These are phyloP conservation scores for Penicillium verhagenii DNA, from an alignment of 495 filamentous ascomycete species.

Conservation along the genomic window DNA sequence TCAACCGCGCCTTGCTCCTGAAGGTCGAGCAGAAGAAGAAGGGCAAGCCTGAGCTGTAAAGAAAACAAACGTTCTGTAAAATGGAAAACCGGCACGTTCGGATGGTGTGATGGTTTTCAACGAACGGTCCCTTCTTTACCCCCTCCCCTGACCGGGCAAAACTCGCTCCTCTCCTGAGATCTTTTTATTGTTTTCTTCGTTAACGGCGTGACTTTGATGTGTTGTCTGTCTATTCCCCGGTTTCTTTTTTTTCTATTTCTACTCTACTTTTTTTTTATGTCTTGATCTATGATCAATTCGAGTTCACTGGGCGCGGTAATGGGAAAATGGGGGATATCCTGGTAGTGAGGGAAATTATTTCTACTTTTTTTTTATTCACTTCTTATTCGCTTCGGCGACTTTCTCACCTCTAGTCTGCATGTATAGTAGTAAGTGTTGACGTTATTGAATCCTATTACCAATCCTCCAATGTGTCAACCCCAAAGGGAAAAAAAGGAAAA, in stretches of 20 bases:
- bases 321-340: constrained; percentile 44
- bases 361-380: constrained; percentile 22
- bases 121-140: too few species aligned
- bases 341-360: constrained; percentile 37
- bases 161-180: constrained; percentile 12
- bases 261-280: constrained; percentile 18
- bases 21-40: constrained; percentile 99
- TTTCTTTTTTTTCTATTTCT: constrained; percentile 24
- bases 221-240: constrained; percentile 33
- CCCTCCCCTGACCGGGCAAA: constrained; percentile 2
- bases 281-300: constrained; percentile 19
- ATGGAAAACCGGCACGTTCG: constrained; percentile 7
- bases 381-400: not conserved
- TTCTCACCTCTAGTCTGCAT: not conserved
- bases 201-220: constrained; percentile 31
- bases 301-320: constrained; percentile 47
- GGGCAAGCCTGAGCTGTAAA: constrained; percentile 59
- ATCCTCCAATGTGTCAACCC: not conserved
- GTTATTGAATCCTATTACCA: not conserved
- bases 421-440: not conserved
- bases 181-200: constrained; percentile 20
- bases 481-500: too few species aligned
- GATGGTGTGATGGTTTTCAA: not conserved
- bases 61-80: constrained; percentile 4
- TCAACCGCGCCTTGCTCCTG: constrained; percentile 94